Evolutionary conservation across 2,329 filamentous ascomycete genomes (phyloP).

Genomic region (Ascochyta koolunga): DNA sequence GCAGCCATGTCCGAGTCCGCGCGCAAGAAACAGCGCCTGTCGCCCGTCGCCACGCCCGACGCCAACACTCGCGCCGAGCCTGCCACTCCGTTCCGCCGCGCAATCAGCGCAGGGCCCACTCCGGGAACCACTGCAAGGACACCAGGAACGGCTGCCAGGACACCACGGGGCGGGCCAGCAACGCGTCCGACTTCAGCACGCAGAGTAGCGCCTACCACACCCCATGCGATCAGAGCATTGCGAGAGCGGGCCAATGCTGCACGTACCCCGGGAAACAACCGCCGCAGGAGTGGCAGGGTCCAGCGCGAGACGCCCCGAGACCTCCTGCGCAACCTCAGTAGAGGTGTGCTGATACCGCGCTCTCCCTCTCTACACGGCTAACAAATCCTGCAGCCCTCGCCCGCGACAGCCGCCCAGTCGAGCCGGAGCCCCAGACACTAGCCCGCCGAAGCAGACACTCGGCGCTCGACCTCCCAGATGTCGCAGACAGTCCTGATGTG

Average conservation of each 20-base stretch:
- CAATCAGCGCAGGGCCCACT: conserved; percentile 42
- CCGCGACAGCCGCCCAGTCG: conserved; percentile 53
- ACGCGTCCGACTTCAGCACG: conserved; percentile 43
- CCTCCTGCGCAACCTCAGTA: conserved; percentile 59
- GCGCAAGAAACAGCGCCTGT: conserved; percentile 44
- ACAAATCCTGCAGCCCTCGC: conserved; percentile 52
- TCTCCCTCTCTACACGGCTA: conserved; percentile 3
- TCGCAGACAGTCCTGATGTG: conserved; percentile 55
- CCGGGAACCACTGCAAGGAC: conserved; percentile 42
- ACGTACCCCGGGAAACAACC: conserved; percentile 57
- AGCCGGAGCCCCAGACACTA: conserved; percentile 54
- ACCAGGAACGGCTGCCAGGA: conserved; percentile 41
- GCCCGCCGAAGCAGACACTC: conserved; percentile 35
- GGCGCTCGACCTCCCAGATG: conserved; percentile 51
- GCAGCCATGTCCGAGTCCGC: conserved; percentile 45
- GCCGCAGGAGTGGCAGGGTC: conserved; percentile 55
- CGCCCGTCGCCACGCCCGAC: conserved; percentile 36
- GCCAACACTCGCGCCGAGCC: conserved; percentile 23
- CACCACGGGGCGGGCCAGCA: conserved; percentile 42
- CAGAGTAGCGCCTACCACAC: conserved; percentile 57
- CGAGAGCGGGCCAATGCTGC: conserved; percentile 58
- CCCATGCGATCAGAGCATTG: conserved; percentile 61
- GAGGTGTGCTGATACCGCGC: conserved; percentile 52
- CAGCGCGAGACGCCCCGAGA: conserved; percentile 63
- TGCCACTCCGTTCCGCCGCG: conserved; percentile 45